Base-by-base conservation (phyloP, 257 asterid species). In the Solanum paucissectum region DNA sequence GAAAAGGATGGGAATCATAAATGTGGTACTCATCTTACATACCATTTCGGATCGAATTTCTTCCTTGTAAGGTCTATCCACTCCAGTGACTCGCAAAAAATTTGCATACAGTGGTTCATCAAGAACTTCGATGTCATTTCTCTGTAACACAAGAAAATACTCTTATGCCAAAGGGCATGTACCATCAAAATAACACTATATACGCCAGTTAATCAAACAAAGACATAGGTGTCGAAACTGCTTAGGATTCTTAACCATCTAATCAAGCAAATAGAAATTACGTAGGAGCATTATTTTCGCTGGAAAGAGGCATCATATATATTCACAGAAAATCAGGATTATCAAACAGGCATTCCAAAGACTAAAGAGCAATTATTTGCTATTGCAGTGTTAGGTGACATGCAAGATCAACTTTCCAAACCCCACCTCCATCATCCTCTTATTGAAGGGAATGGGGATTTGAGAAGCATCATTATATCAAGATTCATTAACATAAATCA, bases 71-170 rank as follows among this genome's bases (percentile, higher is more conserved):
- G 98, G 98, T 94, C 98, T 94, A 89, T 93, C 89, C 16, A 86
- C 92, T 88, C 96, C 95, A 1, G 95, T 92, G 40, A 90, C 92
- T 9, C 87, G 94, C 89, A 95, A 86, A 88, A 79, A 95, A 89
- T 93, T 87, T 23, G 96, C 91, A 91, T 95, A 95, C 11, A 95
- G 93, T 37, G 98, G 98, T 89, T 95, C 98, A 87, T 95, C 98
- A 29, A 95, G 95, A 72, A 95, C 98, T 89, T 95, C 98, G 20
- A 83, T 91, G 81, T 95, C 98, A 91, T 95, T 94, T 88, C 98
- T 94, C 98, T 95, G 93, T 27, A 52, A 92, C 87, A 90, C 49
- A 60, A 84, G 76, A 83, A 25, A 29, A 37, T 11, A 20, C 60
- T 42, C 64, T 27, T 27, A 52, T 27, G 40, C 20, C 74, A 55